Base-by-base conservation (phyloP, 345 rosid species). In the Iberis pinnata region DNA sequence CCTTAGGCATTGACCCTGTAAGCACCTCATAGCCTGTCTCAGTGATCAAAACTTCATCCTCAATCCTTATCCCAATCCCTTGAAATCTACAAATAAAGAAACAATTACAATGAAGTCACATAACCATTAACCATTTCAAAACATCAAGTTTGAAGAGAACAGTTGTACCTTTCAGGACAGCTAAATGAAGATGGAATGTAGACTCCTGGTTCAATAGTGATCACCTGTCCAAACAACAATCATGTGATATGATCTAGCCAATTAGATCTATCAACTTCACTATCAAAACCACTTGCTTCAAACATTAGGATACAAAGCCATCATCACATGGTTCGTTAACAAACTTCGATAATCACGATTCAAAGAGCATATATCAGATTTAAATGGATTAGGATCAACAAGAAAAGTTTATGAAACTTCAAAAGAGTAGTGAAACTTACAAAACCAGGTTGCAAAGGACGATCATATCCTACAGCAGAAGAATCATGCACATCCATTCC, bases 401-500 rank as follows among this genome's bases (percentile, higher is more conserved):
- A 42, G 33, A 6, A 33, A 25, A 16, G 45, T 43, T 18, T 61
- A 22, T 15, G 49, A n/a, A n/a, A n/a, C n/a, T n/a, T n/a, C n/a
- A 5, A 57, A 55, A 31, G 5, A 22, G 50, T 42, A 22, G 65
- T 42, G 14, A 10, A 51, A 73, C 98, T 80, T 88, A 92, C 97
- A 68, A 81, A 89, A 45, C 98, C 96, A 2, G 96, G 97, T 78
- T 77, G 70, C 80, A 88, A 53, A 54, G 83, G 76, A 52, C 83
- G 78, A 49, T 85, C 85, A 33, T 77, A 85, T 70, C 87, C 74
- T 56, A 83, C 68, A 52, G 53, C 37, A 56, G 88, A 81, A 75
- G 89, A 76, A 77, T 92, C 98, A 56, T 92, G 98, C 69, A 92
- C 96, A 63, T 88, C 96, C 95, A 92, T 84, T 63, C 98, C 98